Evolutionary conservation across 768 basidiomycete species (phyloP), one percentile per base, ranked within the genome.

Genomic region (Boletus bicolor): DNA sequence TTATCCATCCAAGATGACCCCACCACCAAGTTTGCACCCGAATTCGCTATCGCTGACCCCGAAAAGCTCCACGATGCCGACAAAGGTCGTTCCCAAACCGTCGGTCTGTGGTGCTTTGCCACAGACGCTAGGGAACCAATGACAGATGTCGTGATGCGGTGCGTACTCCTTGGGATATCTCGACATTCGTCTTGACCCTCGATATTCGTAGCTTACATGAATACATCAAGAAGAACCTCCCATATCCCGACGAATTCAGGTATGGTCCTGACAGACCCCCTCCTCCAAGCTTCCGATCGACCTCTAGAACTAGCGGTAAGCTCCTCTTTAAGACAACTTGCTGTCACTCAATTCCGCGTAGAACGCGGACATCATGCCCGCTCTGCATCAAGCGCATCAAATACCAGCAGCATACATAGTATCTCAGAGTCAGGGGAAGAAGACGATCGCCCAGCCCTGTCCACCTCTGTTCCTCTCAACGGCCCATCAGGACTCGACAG

Each of bases 41-140:
- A 76, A 24, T 85, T 82, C 56, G 68, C 73, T 9, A 65, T 82
- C 12, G 48, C 64, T 3, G 65, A 76, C 35, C 78, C 79, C 12
- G 80, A 81, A 42, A 67, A 73, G 35, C 60, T 79, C 34, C 69
- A 75, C 48, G 71, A 76, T 7, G 74, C 74, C 43, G 77, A 81
- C 60, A 86, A 86, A 64, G 87, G 85, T 17, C 74, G 69, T 24
- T 73, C 79, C 2, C 75, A 75, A 44, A 86, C 82, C 1, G 79
- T 89, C 55, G 87, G 88, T 15, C 72, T 92, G 10, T 93, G 90
- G 91, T 87, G 85, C 71, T 82, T 84, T 63, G 77, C 83, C 8
- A 82, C 82, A 7, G 84, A 85, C 45, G 80, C 83, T 19, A 79
- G 88, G 39, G 88, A 90, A 67, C 81, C 85, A 24, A 77, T 92